These are phyloP conservation scores for Alloteropsis semialata DNA, from an alignment of 176 grass and related monocot genomes.

Conservation along the genomic window DNA sequence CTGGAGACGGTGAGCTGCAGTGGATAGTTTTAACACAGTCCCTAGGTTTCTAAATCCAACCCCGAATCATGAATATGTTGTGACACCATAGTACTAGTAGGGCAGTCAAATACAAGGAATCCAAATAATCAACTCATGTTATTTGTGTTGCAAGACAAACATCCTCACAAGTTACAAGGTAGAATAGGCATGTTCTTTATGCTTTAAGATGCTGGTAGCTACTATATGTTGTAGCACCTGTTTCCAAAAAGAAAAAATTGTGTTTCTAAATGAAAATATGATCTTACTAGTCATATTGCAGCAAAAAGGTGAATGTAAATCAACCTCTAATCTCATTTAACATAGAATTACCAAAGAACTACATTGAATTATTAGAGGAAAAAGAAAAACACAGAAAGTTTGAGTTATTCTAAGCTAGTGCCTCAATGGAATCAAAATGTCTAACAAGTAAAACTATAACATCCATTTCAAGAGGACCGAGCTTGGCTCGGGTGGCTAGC, in stretches of 20 bases:
- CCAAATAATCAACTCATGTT: neutral
- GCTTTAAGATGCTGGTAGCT: neutral
- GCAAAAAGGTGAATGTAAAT: neutral
- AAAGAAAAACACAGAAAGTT: neutral
- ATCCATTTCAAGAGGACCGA: too few relatives aligned
- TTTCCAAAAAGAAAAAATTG: neutral
- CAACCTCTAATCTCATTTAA: neutral
- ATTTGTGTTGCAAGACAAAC: neutral
- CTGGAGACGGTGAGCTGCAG: neutral
- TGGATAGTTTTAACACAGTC: neutral
- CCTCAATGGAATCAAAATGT: neutral
- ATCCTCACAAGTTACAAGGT: neutral
- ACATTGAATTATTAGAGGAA: neutral
- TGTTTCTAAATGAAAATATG: neutral
- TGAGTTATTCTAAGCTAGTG: neutral
- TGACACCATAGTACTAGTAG: conserved; percentile 7
- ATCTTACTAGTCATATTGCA: neutral
- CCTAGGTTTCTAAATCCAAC: too few relatives aligned
- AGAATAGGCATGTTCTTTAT: neutral
- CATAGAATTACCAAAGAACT: neutral
- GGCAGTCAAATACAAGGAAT: neutral
- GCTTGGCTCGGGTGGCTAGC: too few relatives aligned
- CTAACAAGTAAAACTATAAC: neutral
- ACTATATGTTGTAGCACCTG: neutral
- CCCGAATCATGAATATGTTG: neutral